Conservation (phyloP, 768 basidiomycete species). For the Myochromella boudieri region DNA sequence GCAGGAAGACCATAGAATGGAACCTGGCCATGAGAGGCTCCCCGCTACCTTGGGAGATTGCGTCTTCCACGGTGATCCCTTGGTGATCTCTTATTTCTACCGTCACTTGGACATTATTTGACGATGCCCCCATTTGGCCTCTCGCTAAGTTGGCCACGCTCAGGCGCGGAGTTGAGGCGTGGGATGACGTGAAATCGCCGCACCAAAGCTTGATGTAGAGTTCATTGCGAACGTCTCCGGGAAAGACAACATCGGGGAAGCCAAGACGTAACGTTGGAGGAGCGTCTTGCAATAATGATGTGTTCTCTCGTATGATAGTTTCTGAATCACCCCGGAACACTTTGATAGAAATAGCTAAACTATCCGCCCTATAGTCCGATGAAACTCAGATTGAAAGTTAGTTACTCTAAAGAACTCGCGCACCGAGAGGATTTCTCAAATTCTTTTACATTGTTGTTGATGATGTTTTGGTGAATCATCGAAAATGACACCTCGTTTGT, state of each 20-base stretch:
- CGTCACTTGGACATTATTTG: slow-evolving; percentile 82
- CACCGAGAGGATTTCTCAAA: slow-evolving; percentile 83
- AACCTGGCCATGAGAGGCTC: slow-evolving; percentile 80
- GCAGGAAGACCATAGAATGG: slow-evolving; percentile 88
- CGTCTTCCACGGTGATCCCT: slow-evolving; percentile 66
- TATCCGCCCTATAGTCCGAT: slow-evolving; percentile 65
- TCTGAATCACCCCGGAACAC: slow-evolving; percentile 81
- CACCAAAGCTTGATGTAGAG: slow-evolving; percentile 96
- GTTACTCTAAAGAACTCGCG: slow-evolving; percentile 17
- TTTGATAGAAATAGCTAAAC: slow-evolving; percentile 81
- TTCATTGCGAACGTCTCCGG: slow-evolving; percentile 90
- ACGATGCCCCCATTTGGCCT: slow-evolving; percentile 48
- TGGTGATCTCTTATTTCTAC: slow-evolving; percentile 81
- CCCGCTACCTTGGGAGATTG: slow-evolving; percentile 81
- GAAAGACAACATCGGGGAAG: slow-evolving; percentile 96
- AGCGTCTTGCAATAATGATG: slow-evolving; percentile 75
- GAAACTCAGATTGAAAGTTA: neutral
- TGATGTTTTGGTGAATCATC: slow-evolving; percentile 94
- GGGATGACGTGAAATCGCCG: slow-evolving; percentile 74
- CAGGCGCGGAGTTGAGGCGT: slow-evolving; percentile 46
- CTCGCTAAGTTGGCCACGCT: slow-evolving; percentile 66
- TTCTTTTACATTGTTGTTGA: slow-evolving; percentile 73
- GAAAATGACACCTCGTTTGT: slow-evolving; percentile 84
- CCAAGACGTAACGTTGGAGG: slow-evolving; percentile 86
- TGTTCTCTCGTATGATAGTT: slow-evolving; percentile 80